A percentile compares a stretch with the other conserved stretches of the same genome.
These are phyloP conservation scores for Nyssa sinensis DNA, from an alignment of 148 eudicot genomes.

Conservation along the genomic window DNA sequence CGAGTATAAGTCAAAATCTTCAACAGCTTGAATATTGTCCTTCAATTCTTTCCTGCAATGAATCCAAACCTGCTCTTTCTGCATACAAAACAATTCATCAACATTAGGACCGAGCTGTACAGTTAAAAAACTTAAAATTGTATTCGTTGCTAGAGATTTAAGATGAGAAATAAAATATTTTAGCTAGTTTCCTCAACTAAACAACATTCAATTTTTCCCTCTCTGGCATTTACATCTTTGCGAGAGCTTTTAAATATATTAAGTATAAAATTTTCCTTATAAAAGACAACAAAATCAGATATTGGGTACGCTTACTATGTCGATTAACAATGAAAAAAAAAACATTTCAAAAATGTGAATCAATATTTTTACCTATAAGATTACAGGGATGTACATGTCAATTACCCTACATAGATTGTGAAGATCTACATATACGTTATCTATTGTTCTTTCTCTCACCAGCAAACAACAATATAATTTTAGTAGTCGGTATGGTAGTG, in stretches of 20 bases:
- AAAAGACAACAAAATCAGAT: background rate
- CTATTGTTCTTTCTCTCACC: background rate
- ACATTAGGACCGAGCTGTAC: background rate
- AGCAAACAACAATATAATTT: background rate
- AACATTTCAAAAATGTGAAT: background rate
- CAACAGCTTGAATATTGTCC: slow-evolving; percentile 17
- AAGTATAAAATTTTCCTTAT: background rate
- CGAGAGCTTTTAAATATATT: background rate
- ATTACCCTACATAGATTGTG: background rate
- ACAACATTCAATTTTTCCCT: background rate
- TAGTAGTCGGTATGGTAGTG: background rate
- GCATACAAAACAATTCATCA: slow-evolving; percentile 19
- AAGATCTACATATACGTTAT: background rate
- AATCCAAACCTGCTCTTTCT: slow-evolving; percentile 42
- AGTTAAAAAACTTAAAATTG: background rate
- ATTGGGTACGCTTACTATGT: background rate
- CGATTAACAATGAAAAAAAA: background rate
- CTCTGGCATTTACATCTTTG: background rate
- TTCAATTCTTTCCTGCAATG: slow-evolving; percentile 36
- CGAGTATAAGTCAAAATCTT: slow-evolving; percentile 24
- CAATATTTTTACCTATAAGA: background rate
- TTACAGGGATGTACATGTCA: background rate
- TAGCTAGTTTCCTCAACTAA: background rate
- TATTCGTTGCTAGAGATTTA: background rate
- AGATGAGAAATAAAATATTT: background rate